Evolutionary conservation across 2,329 filamentous ascomycete genomes (phyloP).

Genomic region (Macrophomina pseudophaseolina): DNA sequence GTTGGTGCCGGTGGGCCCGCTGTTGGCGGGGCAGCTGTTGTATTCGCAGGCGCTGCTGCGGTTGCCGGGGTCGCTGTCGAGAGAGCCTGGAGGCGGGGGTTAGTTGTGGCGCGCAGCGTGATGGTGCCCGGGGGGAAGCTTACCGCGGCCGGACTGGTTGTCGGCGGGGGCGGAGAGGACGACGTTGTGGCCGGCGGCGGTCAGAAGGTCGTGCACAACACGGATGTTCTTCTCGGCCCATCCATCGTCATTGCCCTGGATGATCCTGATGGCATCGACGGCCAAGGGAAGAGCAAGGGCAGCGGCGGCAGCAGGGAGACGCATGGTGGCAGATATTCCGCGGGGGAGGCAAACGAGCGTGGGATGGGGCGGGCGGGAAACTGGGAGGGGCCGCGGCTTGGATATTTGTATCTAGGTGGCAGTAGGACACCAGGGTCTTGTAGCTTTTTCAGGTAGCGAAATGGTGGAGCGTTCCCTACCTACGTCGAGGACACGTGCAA

Average conservation of each 20-base stretch:
- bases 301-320: slow-evolving; percentile 18
- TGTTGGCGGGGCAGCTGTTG: slow-evolving; percentile 63
- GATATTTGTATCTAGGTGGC: background rate
- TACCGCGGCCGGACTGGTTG: slow-evolving; percentile 67
- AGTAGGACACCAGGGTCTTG: background rate
- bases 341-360: background rate
- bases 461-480: background rate
- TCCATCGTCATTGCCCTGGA: slow-evolving; percentile 74
- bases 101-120: background rate
- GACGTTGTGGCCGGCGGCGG: slow-evolving; percentile 62
- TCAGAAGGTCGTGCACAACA: slow-evolving; percentile 62
- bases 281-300: slow-evolving; percentile 34
- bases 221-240: slow-evolving; percentile 74
- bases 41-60: slow-evolving; percentile 63
- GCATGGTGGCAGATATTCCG: background rate
- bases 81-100: slow-evolving; percentile 53
- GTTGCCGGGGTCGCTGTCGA: slow-evolving; percentile 53
- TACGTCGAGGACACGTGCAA: slow-evolving; percentile 9
- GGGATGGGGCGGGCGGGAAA: background rate
- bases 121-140: slow-evolving; percentile 24
- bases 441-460: background rate
- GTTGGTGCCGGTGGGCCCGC: slow-evolving; percentile 63
- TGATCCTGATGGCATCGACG: slow-evolving; percentile 54
- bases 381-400: background rate
- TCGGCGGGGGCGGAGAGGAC: slow-evolving; percentile 70